Base-by-base conservation (phyloP, 352 stramenopile genomes). In the Phytophthora citricola region DNA sequence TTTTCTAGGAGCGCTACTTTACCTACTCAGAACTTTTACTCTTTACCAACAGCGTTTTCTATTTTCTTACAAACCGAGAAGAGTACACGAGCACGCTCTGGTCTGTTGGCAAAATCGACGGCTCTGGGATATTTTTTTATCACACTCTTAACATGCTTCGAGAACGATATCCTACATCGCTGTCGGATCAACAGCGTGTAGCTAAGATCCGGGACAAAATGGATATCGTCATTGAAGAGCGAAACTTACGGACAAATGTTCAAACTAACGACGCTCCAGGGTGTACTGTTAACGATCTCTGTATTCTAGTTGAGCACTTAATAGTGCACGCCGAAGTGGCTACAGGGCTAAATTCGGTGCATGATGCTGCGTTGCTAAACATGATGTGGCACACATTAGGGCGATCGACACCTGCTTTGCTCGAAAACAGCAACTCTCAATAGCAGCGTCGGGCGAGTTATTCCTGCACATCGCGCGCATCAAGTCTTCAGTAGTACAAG, bases 171-270 rank as follows among this genome's bases (percentile, higher is more conserved):
- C 11, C 2, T 7, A 39, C 32, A 9, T 44, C 31, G 34, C 14
- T 73, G 14, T 22, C 31, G 2, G 53, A 73, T 22, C 38, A 38
- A 5, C 59, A 68, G 32, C 40, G 46, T 20, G 45, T 76, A 9
- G 44, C 26, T 22, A 58, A 52, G 14, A 76, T 69, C 27, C 55
- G 40, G 7, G 63, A 69, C 10, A 76, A 73, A 51, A 73, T 76
- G 58, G 44, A 20, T 10, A 34, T n/a, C 17, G 31, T 45, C 5
- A 77, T 74, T n/a, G 64, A 73, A 10, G 59, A 69, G 27, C 47
- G 50, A 17, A 71, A 77, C 44, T 8, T 77, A n/a, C 14, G 36
- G 10, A 24, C 36, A 0, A 66, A 61, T 15, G 31, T 73, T 10
- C 53, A 70, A 45, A 63, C 49, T 1, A 64, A 63, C n/a, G 69